Percentiles rank a stretch among this genome's conserved stretches.
These are phyloP conservation scores for Tuber indicum DNA, from an alignment of 495 filamentous ascomycete species.

Conservation along the genomic window DNA sequence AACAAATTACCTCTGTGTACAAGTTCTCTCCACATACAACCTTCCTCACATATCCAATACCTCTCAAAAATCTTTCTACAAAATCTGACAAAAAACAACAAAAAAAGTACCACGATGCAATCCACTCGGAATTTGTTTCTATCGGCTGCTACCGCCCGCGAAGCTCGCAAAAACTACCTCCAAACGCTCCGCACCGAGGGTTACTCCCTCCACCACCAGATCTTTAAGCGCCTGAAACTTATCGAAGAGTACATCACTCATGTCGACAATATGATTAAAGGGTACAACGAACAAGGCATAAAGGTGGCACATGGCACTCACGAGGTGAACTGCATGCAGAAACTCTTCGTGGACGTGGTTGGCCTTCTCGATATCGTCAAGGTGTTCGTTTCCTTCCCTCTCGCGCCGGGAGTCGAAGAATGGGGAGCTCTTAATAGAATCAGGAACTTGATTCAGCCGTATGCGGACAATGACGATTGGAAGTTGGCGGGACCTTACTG, in stretches of 20 bases:
- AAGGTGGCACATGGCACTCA: background rate
- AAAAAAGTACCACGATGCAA: background rate
- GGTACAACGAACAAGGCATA: rapidly evolving
- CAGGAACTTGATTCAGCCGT: background rate
- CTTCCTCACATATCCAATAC: background rate
- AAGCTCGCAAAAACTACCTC: background rate
- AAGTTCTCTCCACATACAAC: background rate
- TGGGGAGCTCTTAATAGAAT: background rate
- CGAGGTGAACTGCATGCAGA: background rate
- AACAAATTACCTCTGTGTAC: too few relatives aligned
- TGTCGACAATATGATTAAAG: background rate
- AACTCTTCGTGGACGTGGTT: background rate
- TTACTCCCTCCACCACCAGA: background rate
- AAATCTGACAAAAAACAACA: background rate
- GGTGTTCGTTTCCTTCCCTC: background rate
- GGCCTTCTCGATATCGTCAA: background rate
- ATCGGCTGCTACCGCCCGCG: rapidly evolving
- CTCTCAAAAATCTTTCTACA: background rate
- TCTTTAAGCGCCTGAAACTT: background rate
- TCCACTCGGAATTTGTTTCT: too few relatives aligned
- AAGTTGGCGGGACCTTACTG: background rate
- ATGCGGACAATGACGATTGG: background rate
- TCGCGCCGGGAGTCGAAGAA: background rate
- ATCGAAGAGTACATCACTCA: background rate
- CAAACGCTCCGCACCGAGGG: background rate